A percentile compares a stretch with the other conserved stretches of the same genome.
phyloP scores from a whole-genome alignment of 768 basidiomycete species.

The Exsudoporus frostii region DNA sequence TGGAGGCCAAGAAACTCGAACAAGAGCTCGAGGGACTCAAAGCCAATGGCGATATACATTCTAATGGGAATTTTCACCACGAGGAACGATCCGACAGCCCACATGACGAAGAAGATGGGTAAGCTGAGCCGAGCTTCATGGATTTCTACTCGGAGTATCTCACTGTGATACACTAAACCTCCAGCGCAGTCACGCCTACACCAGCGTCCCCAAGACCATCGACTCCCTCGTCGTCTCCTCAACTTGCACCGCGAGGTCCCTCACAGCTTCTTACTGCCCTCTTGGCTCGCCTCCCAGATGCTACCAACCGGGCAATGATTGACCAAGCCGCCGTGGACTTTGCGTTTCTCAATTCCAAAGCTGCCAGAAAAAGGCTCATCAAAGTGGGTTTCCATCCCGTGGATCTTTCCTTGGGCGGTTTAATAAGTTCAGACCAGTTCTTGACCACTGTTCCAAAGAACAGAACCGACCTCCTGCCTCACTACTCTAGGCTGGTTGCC shows the following conservation, averaged over 20 bases:
- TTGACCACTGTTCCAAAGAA: slow-evolving; percentile 82
- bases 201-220: slow-evolving; percentile 64
- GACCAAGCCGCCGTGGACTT: slow-evolving; percentile 96
- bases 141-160: slow-evolving; percentile 17
- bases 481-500: slow-evolving; percentile 88
- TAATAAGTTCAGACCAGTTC: slow-evolving; percentile 46
- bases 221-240: slow-evolving; percentile 61
- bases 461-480: slow-evolving; percentile 85
- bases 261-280: slow-evolving; percentile 90
- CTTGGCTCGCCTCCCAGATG: slow-evolving; percentile 87
- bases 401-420: slow-evolving; percentile 1
- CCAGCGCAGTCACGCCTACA: slow-evolving; percentile 55
- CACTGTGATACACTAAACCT: slow-evolving; percentile 39
- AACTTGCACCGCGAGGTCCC: slow-evolving; percentile 82
- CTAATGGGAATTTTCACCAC: slow-evolving; percentile 20
- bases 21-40: slow-evolving; percentile 70
- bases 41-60: slow-evolving; percentile 30
- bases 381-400: slow-evolving; percentile 50
- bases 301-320: slow-evolving; percentile 84
- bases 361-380: slow-evolving; percentile 85
- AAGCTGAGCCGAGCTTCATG: slow-evolving; percentile 1
- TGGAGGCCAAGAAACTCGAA: slow-evolving; percentile 71
- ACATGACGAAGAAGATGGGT: slow-evolving; percentile 33
- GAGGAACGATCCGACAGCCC: slow-evolving; percentile 11
- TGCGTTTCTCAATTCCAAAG: slow-evolving; percentile 94